phyloP scores from a whole-genome alignment of 2,329 filamentous ascomycete species.

The Fusarium pilosicola region DNA sequence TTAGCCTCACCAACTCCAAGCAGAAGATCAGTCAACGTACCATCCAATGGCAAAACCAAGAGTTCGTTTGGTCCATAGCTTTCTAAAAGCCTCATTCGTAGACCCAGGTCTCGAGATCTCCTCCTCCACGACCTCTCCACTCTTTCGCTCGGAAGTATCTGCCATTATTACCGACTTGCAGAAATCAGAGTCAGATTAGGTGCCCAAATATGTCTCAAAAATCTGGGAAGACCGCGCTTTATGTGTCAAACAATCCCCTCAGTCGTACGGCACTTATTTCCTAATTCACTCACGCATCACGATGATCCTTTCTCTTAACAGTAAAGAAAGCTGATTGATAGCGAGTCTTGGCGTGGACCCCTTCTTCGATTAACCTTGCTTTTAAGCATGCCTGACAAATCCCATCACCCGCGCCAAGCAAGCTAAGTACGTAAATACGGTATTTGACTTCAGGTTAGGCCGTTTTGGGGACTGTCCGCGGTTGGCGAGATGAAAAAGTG shows the following conservation, averaged over 20 bases:
- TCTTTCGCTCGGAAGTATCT: neutral
- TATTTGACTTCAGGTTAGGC: neutral
- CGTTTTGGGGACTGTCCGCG: neutral
- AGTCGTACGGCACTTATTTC: constrained; percentile 3
- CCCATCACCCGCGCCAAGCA: too few species aligned
- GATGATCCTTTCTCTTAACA: constrained; percentile 21
- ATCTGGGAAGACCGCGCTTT: neutral
- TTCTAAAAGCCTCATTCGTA: constrained; percentile 25
- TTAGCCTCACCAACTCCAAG: rapidly evolving
- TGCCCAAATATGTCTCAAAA: neutral
- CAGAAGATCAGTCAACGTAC: neutral
- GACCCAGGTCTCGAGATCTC: neutral
- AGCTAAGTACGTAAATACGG: constrained; percentile 10
- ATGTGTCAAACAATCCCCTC: neutral
- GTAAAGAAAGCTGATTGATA: constrained; percentile 31
- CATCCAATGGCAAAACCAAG: constrained; percentile 24
- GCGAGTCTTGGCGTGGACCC: constrained; percentile 15
- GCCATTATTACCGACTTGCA: neutral
- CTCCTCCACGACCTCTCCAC: neutral
- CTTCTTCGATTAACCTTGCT: neutral
- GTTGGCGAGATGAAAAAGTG: neutral
- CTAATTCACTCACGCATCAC: constrained; percentile 12
- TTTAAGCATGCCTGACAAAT: constrained; percentile 1
- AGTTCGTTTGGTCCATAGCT: constrained; percentile 16
- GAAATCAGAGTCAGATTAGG: neutral